Conservation (phyloP, 208 protist genomes). For the Endotrypanum monterogeii region DNA sequence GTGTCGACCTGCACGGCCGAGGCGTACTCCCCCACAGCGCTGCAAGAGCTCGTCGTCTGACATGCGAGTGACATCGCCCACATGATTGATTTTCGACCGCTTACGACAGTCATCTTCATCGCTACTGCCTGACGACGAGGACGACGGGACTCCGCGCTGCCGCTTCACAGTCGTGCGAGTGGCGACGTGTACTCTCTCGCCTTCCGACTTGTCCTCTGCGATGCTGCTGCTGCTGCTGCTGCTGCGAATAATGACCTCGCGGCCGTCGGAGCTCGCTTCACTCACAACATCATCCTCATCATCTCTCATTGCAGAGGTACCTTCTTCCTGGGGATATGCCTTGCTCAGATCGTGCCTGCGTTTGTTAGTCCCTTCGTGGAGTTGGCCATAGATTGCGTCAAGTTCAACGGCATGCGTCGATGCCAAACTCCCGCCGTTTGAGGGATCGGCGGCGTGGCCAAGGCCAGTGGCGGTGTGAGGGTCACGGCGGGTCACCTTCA, state of each 20-base stretch:
- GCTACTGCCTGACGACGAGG: constrained; percentile 13
- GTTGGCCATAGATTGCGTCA: constrained; percentile 62
- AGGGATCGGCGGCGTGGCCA: constrained; percentile 69
- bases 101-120: constrained; percentile 18
- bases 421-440: constrained; percentile 38
- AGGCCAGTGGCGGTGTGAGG: constrained; percentile 67
- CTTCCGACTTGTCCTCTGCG: constrained; percentile 3
- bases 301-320: neutral
- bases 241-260: constrained; percentile 20
- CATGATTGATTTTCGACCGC: constrained; percentile 1
- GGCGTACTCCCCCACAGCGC: constrained; percentile 78
- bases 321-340: neutral
- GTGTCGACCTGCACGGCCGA: constrained; percentile 82
- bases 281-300: neutral
- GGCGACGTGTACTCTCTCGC: neutral
- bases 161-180: neutral
- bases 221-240: constrained; percentile 20
- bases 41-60: constrained; percentile 71
- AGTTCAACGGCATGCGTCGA: constrained; percentile 66
- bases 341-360: constrained; percentile 9
- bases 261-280: constrained; percentile 14
- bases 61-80: constrained; percentile 47
- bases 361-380: constrained; percentile 26
- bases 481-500: constrained; percentile 79
- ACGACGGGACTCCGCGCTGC: neutral